These are phyloP conservation scores for Macrophomina pseudophaseolina DNA, from an alignment of 2,329 filamentous ascomycete genomes.

Conservation along the genomic window DNA sequence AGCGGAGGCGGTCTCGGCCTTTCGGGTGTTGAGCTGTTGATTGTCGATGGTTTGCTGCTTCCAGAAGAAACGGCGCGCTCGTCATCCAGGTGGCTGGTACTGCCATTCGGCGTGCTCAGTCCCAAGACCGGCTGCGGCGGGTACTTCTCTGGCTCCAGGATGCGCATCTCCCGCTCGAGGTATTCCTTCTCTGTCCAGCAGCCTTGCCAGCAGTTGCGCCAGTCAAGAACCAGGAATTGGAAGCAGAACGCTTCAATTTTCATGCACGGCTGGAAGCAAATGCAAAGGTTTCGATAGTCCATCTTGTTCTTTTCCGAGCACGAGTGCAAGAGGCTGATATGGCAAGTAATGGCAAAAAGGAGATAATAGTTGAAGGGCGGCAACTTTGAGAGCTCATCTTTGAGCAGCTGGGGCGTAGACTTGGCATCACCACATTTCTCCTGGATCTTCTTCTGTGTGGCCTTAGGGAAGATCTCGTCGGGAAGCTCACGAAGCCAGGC, in stretches of 20 bases:
- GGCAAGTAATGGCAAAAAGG: conserved; percentile 95
- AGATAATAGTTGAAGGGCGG: conserved; percentile 98
- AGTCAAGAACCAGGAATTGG: conserved; percentile 92
- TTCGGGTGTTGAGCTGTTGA: conserved; percentile 30
- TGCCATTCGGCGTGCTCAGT: conserved; percentile 22
- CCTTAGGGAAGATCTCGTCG: conserved; percentile 89
- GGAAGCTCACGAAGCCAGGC: conserved; percentile 95
- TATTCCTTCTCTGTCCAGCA: conserved; percentile 88
- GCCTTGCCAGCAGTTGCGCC: conserved; percentile 96
- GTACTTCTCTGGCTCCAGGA: conserved; percentile 30
- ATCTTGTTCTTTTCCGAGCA: conserved; percentile 98
- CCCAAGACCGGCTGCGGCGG: conserved; percentile 14
- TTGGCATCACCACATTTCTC: conserved; percentile 80
- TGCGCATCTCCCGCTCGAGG: conserved; percentile 65
- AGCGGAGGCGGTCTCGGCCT: conserved; percentile 27
- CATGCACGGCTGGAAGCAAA: conserved; percentile 96
- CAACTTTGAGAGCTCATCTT: conserved; percentile 91
- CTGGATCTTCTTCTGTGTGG: conserved; percentile 78
- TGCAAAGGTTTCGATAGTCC: conserved; percentile 94
- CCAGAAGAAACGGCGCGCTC: conserved; percentile 66
- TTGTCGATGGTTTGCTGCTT: conserved; percentile 59
- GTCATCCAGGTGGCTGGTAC: conserved; percentile 39
- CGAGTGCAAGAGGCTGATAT: conserved; percentile 86
- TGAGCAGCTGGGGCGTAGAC: conserved; percentile 80
- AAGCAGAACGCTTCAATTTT: conserved; percentile 96